Base-by-base conservation (phyloP, 495 filamentous ascomycete genomes). In the Annulohypoxylon maeteangense region DNA sequence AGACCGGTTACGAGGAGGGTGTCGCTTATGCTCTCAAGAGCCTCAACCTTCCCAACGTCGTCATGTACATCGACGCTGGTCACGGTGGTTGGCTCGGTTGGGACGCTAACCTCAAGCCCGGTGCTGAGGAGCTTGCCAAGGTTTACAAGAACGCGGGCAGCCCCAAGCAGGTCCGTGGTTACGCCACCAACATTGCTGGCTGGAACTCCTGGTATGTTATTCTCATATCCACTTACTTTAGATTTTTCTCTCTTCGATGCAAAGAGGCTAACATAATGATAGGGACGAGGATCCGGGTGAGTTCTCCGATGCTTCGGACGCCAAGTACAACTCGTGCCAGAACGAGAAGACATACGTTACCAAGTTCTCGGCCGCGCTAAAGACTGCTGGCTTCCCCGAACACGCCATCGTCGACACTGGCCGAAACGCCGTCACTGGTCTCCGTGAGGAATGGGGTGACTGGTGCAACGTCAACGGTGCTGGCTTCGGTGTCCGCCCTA, bases 61-160 rank as follows among this genome's bases (percentile, higher is more conserved):
- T 90, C 70, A 92, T 92, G 92, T 94, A 95, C 80, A 71, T 95
- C 53, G 92, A 95, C 75, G 92, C 90, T 61, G 92, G 90, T 78
- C 90, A 92, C 83, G 90, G 85, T 59, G 92, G 92, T 70, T 95
- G 92, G 92, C 86, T 94, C 63, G 92, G 92, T 71, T 95, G 92
- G 92, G 81, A 88, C 48, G 90, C 87, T 64, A 94, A 95, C 83
- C 85, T 94, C 69, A 75, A 84, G 68, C 90, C 90, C 56, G 91
- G 90, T 20, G 92, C 91, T 18, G 77, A 88, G 75, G 85, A 91
- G 70, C 91, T 88, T 69, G 90, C 86, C 69, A 75, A 84, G 63
- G 86, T 91, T 32, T 93, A 90, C 83, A 90, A 86, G 74, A 78
- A 81, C 55, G 91, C 90, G 16, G 87, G 88, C 29, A 84, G 80